Base-by-base conservation (phyloP, 1,284 basidiomycete genomes). In the Leccinum idahoense region DNA sequence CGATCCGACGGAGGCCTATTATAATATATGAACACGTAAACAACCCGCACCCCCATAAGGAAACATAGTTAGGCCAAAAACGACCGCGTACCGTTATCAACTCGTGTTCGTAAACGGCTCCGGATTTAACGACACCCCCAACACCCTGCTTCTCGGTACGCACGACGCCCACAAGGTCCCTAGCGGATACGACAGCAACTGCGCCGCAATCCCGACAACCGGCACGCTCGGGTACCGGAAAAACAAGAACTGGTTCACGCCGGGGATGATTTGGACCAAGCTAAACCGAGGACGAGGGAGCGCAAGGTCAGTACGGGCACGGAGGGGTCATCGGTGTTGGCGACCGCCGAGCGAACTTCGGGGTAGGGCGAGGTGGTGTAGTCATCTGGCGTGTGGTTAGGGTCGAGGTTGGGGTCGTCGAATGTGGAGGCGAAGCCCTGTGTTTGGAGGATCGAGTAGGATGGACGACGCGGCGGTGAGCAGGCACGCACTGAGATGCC, bases 341-440 rank as follows among this genome's bases (percentile, higher is more conserved):
- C 83, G 23, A 92, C 90, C 39, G 87, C 88, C 20, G 88, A 88
- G 35, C 90, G 85, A 26, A 92, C 90, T 70, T 91, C 89, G 8
- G 88, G 88, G 71, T 92, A 92, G 0, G 84, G 85, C 0, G 83
- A 86, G 11, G 46, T 49, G 46, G 46, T 18, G 18, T 49, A 10
- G 18, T 49, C 44, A 10, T 74, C 68, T 68, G 72, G 59, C 15
- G 74, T 65, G 44, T 70, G 67, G 26, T 73, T 72, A 62, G 76
- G 75, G 70, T 83, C 82, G 60, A 83, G 66, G 65, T 84, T 83
- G 7, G 82, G 82, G 66, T 84, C 82, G 63, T 82, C 69, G 32
- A 74, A 70, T 35, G 66, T 61, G 0, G 69, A 61, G 0, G 60
- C 35, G 26, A 63, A 58, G 7, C 53, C 51, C 68, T 49, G 46